Evolutionary conservation across 2,329 filamentous ascomycete genomes (phyloP), one percentile per base, ranked within the genome.

Genomic region (Arachnopeziza araneosa): DNA sequence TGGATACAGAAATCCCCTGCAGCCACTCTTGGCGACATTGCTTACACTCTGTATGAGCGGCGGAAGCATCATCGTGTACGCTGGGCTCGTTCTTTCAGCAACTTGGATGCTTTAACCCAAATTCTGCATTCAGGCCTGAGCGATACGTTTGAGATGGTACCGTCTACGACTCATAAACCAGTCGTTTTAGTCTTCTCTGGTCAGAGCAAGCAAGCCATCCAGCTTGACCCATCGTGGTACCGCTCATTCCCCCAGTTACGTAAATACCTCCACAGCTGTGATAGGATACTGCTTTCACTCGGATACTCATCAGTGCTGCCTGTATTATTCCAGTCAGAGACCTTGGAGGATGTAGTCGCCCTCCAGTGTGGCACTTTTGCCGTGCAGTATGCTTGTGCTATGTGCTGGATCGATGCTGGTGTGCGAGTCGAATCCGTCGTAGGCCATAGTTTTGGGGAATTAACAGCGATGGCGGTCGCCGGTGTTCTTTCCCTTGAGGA

Each of bases 111-210:
- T 12, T 3, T 4, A 12, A 14, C 17, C 12, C 7, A 14, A 32
- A 2, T 19, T 3, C 17, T 44, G 6, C 6, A 44, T 3, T 8
- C 3, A 6, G 6, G 2, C 17, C 12, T 8, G 4, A 3, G 3
- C 17, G 17, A 5, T 44, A 7, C 17, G 2, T 8, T 19, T 19
- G 6, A 5, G 54, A 50, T 19, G 24, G 21, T 10, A 23, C 4
- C 14, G 17, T 44, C 36, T 23, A 14, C 48, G 7, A 2, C 24
- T 22, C 36, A 6, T 8, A 19, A 48, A 19, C 55, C 55, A 32
- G 24, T 57, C 14, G 19, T 57, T 10, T 32, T 58, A 7, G 73
- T 71, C 58, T 77, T 77, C 50, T 61, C 63, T 10, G 64, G 64
- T 14, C 64, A 66, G 32, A 57, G 52, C 8, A 55, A 49, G 2